A percentile compares a stretch with the other conserved stretches of the same genome.
Evolutionary conservation across 305 asterid species (phyloP).

Genomic region (Rubia peregrina): DNA sequence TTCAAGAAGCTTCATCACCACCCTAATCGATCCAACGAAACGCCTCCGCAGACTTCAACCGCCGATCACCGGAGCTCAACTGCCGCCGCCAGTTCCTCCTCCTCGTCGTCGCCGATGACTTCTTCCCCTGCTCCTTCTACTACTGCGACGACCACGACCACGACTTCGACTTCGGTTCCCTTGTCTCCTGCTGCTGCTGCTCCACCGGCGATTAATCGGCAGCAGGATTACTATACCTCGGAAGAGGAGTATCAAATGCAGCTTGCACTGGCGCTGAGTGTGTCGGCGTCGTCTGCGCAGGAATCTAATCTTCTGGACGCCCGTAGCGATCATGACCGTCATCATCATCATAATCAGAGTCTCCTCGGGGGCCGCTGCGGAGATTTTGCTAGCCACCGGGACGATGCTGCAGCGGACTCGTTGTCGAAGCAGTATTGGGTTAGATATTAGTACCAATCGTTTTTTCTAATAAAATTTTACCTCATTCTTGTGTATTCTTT

Average conservation of each 20-base stretch:
- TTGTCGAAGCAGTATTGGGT: conserved; percentile 91
- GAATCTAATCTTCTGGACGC: conserved; percentile 30
- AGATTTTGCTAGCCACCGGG: conserved; percentile 27
- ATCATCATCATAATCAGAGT: conserved; percentile 41
- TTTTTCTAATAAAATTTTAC: neutral
- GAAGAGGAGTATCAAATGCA: conserved; percentile 96
- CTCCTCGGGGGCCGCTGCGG: conserved; percentile 23
- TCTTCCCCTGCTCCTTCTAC: conserved; percentile 20
- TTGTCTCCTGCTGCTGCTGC: conserved; percentile 17
- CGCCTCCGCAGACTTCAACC: conserved; percentile 9
- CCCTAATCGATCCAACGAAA: conserved; percentile 38
- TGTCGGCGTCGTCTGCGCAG: conserved; percentile 59
- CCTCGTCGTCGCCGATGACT: conserved; percentile 11
- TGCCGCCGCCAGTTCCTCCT: conserved; percentile 10
- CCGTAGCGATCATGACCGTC: conserved; percentile 36
- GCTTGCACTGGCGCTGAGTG: conserved; percentile 89
- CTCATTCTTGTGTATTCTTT: neutral
- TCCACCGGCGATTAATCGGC: conserved; percentile 29
- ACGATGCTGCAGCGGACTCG: conserved; percentile 66
- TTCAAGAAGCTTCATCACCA: conserved; percentile 39
- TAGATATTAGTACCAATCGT: conserved; percentile 21
- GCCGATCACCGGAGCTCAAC: conserved; percentile 25
- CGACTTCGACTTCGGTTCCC: conserved; percentile 13
- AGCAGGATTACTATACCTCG: conserved; percentile 70
- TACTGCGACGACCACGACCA: conserved; percentile 8